Evolutionary conservation across 768 basidiomycete genomes (phyloP).

Genomic region (Hirschioporus abietinus): DNA sequence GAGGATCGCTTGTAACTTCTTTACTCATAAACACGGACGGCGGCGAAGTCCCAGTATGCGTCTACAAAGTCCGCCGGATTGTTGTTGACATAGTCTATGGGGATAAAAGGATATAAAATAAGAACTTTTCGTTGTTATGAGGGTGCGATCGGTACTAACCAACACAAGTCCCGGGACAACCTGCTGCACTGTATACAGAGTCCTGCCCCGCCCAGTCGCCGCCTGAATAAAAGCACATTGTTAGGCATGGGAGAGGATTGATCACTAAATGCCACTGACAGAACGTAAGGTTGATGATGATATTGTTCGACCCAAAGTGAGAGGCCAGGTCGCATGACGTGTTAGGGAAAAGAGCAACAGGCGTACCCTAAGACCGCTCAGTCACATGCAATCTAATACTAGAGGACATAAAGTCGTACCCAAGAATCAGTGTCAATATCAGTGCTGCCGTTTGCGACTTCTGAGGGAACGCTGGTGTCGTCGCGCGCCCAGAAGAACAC

Average conservation of each 20-base stretch:
- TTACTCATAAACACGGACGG: conserved; percentile 42
- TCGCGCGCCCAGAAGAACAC: conserved; percentile 68
- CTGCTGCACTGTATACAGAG: conserved; percentile 36
- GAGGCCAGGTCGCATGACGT: conserved; percentile 50
- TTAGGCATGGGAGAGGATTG: too few relatives aligned
- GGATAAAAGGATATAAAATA: conserved; percentile 17
- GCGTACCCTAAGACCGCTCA: conserved; percentile 39
- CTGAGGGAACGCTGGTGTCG: conserved; percentile 37
- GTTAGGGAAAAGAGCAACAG: conserved; percentile 57
- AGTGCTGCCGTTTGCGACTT: conserved; percentile 36
- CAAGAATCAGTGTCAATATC: conserved; percentile 47
- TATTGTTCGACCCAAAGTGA: conserved; percentile 53
- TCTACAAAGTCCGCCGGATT: conserved; percentile 61
- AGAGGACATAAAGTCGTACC: conserved; percentile 29
- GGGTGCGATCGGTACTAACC: conserved; percentile 25
- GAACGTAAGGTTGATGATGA: conserved; percentile 66
- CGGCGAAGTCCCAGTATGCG: conserved; percentile 69
- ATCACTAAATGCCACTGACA: conserved; percentile 35
- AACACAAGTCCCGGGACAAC: conserved; percentile 49
- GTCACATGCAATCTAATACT: not conserved
- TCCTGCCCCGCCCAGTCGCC: conserved; percentile 51
- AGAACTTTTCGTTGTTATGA: too few relatives aligned
- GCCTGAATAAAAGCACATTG: conserved; percentile 28
- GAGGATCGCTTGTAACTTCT: not conserved
- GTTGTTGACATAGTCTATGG: conserved; percentile 54